These are phyloP conservation scores for Metschnikowia henanensis DNA, from an alignment of 805 yeast species.

Conservation along the genomic window DNA sequence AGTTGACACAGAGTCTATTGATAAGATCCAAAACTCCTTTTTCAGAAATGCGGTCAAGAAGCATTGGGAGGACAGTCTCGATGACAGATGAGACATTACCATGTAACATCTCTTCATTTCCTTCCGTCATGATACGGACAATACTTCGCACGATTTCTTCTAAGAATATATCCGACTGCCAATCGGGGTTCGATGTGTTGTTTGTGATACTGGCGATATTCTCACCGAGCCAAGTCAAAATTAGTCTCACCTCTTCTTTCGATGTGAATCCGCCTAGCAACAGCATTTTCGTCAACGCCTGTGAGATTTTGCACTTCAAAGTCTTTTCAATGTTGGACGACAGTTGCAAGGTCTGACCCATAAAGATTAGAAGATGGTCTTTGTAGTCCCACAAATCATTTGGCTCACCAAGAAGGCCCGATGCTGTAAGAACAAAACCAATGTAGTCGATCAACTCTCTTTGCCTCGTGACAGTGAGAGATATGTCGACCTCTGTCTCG, in stretches of 20 bases:
- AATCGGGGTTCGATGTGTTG: slow-evolving; percentile 25
- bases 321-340: slow-evolving; percentile 70
- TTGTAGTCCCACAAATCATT: slow-evolving; percentile 49
- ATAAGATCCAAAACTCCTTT: slow-evolving; percentile 23
- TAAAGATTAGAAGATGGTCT: slow-evolving; percentile 65
- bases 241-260: slow-evolving; percentile 55
- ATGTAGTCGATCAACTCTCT: slow-evolving; percentile 59
- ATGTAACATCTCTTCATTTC: slow-evolving; percentile 17
- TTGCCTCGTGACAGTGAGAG: slow-evolving; percentile 54
- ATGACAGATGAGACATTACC: slow-evolving; percentile 39
- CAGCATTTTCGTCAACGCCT: slow-evolving; percentile 60
- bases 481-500: slow-evolving; percentile 21
- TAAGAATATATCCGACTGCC: slow-evolving; percentile 49
- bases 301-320: slow-evolving; percentile 63
- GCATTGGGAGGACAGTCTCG: slow-evolving; percentile 30
- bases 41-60: slow-evolving; percentile 33
- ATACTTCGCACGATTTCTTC: slow-evolving; percentile 57
- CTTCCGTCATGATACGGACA: slow-evolving; percentile 40
- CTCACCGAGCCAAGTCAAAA: slow-evolving; percentile 66
- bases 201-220: slow-evolving; percentile 43
- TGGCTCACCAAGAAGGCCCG: slow-evolving; percentile 27
- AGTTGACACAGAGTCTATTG: slow-evolving; percentile 37
- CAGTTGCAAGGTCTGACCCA: slow-evolving; percentile 69
- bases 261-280: slow-evolving; percentile 49
- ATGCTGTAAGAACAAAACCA: slow-evolving; percentile 53